Percentiles rank a stretch among this genome's conserved stretches.
Evolutionary conservation across 106 monocot genomes (phyloP).

Genomic region (Dendrobium huoshanense): DNA sequence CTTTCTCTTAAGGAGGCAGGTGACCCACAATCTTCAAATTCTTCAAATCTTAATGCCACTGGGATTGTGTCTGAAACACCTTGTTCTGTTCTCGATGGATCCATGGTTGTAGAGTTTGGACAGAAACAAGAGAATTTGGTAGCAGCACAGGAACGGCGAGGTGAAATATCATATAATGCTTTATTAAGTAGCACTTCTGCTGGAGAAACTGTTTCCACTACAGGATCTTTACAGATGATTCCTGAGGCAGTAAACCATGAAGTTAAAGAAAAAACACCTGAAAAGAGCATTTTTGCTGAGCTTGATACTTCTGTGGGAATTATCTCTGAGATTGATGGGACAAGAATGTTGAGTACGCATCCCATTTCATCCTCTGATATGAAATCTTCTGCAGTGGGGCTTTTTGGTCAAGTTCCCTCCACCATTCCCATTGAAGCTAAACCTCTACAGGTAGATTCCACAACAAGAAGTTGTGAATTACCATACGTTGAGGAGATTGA

Average conservation of each 20-base stretch:
- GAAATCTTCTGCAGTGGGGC: not conserved
- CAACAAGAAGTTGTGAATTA: not conserved
- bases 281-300: not conserved
- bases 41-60: slow-evolving; percentile 6
- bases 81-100: slow-evolving; percentile 1
- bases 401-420: slow-evolving; percentile 3
- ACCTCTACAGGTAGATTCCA: not conserved
- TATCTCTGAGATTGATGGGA: not conserved
- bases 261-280: not conserved
- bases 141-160: slow-evolving; percentile 1
- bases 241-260: not conserved
- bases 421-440: not conserved
- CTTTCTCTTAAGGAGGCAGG: not conserved
- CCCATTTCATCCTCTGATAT: slow-evolving; percentile 2
- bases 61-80: not conserved
- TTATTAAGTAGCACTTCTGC: not conserved
- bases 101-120: not conserved
- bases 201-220: not conserved
- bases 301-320: not conserved
- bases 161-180: slow-evolving; percentile 5
- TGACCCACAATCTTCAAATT: slow-evolving; percentile 6
- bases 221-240: not conserved
- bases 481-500: slow-evolving; percentile 3
- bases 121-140: slow-evolving; percentile 3
- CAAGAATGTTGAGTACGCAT: not conserved